phyloP scores from a whole-genome alignment of 1,139 yeast genomes.

The Tardiomyces blankii region DNA sequence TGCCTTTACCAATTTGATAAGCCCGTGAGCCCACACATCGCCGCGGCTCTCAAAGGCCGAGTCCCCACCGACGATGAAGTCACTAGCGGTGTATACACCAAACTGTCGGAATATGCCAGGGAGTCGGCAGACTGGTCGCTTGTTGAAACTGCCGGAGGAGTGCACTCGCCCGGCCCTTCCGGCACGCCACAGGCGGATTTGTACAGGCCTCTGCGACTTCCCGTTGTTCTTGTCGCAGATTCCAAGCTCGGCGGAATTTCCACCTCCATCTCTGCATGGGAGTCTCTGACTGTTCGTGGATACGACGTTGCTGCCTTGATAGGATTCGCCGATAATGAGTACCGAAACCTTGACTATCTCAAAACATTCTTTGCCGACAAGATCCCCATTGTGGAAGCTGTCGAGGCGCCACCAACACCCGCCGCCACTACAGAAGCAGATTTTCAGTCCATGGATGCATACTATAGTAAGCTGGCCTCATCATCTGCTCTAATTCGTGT shows the following conservation, averaged over 20 bases:
- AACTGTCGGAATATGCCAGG: background rate
- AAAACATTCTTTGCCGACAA: constrained; percentile 10
- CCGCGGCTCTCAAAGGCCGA: constrained; percentile 9
- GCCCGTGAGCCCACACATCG: constrained; percentile 21
- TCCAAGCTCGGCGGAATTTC: constrained; percentile 19
- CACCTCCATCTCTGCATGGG: constrained; percentile 18
- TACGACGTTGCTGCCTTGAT: constrained; percentile 15
- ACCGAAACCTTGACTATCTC: constrained; percentile 15
- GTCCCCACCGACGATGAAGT: constrained; percentile 5
- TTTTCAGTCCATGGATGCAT: background rate
- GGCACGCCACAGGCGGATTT: constrained; percentile 17
- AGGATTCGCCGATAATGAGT: constrained; percentile 12
- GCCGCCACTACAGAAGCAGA: background rate
- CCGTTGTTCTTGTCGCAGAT: constrained; percentile 18
- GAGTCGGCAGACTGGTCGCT: constrained; percentile 10
- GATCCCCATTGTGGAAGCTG: constrained; percentile 2
- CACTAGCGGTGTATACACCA: background rate
- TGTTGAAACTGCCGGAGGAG: constrained; percentile 22
- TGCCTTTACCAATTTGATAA: constrained; percentile 13
- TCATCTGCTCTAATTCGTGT: background rate
- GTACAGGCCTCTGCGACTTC: constrained; percentile 17
- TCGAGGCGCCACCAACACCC: constrained; percentile 12
- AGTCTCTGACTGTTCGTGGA: constrained; percentile 16
- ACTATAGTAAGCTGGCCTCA: background rate
- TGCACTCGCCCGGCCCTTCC: constrained; percentile 18